Evolutionary conservation across 495 filamentous ascomycete genomes (phyloP).

Genomic region (Sphaerosporella brunnea): DNA sequence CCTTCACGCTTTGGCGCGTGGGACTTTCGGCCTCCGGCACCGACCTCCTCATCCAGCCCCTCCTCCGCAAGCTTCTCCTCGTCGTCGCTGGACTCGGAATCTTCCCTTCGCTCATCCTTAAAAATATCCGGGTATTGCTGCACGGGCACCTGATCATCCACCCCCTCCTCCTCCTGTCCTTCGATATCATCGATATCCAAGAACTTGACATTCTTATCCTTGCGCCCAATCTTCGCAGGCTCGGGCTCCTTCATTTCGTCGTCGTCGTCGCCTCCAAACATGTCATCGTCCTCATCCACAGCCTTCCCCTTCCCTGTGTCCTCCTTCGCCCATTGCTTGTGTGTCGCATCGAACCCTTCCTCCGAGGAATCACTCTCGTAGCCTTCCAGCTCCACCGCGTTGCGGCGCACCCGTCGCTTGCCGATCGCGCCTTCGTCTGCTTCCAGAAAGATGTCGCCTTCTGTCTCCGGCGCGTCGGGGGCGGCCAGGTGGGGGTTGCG

Average conservation of each 20-base stretch:
- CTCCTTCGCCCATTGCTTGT: slow-evolving; percentile 18
- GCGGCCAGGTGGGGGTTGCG: slow-evolving; percentile 85
- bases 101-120: slow-evolving; percentile 28
- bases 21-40: slow-evolving; percentile 74
- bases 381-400: slow-evolving; percentile 85
- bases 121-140: slow-evolving; percentile 3
- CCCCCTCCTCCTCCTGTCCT: slow-evolving; percentile 48
- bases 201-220: slow-evolving; percentile 65
- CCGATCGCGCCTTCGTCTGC: slow-evolving; percentile 83
- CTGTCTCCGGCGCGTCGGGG: slow-evolving; percentile 38
- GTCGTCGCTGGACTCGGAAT: slow-evolving; percentile 29
- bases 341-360: slow-evolving; percentile 57
- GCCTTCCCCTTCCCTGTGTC: slow-evolving; percentile 41
- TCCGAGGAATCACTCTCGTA: slow-evolving; percentile 92
- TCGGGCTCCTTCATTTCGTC: slow-evolving; percentile 36
- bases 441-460: slow-evolving; percentile 53
- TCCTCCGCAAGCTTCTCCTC: slow-evolving; percentile 56
- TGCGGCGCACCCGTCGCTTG: slow-evolving; percentile 60
- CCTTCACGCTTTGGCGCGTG: slow-evolving; percentile 92
- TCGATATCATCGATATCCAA: slow-evolving; percentile 60
- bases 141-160: neutral
- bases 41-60: slow-evolving; percentile 55
- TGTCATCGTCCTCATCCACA: slow-evolving; percentile 62
- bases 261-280: slow-evolving; percentile 68
- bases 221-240: slow-evolving; percentile 38